Percentiles rank a stretch among this genome's conserved stretches.
Conservation (phyloP, 2,329 filamentous ascomycete genomes). For the Beauveria sp. region DNA sequence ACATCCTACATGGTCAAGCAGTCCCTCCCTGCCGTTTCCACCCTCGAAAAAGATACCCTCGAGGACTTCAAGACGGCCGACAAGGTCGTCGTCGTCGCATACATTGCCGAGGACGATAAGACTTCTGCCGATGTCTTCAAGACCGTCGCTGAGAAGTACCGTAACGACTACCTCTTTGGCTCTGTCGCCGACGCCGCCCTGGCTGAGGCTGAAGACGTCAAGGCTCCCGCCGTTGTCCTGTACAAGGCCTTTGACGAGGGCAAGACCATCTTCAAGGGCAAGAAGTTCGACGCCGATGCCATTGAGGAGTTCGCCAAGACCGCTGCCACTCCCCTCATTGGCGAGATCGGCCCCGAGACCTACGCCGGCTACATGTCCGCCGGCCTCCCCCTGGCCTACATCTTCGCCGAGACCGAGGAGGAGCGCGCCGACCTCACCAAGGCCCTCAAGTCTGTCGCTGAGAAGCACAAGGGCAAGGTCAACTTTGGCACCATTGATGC, state of each 20-base stretch:
- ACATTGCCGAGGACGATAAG: constrained; percentile 75
- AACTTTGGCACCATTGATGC: constrained; percentile 99
- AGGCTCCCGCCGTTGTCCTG: constrained; percentile 77
- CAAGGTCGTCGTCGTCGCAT: constrained; percentile 91
- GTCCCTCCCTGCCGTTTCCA: constrained; percentile 83
- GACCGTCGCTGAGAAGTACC: constrained; percentile 63
- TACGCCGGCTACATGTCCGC: constrained; percentile 92
- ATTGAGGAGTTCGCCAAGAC: constrained; percentile 80
- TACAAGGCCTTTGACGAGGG: constrained; percentile 99
- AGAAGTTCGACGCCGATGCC: constrained; percentile 72
- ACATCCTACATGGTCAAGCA: constrained; percentile 97
- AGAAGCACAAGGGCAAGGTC: constrained; percentile 87
- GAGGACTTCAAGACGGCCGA: constrained; percentile 97
- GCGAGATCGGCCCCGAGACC: constrained; percentile 94
- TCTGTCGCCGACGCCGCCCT: constrained; percentile 74
- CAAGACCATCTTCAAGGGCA: constrained; percentile 68
- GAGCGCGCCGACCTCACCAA: constrained; percentile 75
- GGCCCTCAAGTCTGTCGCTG: constrained; percentile 74
- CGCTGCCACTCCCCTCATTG: constrained; percentile 80
- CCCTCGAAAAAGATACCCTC: constrained; percentile 71
- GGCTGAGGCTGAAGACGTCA: constrained; percentile 84
- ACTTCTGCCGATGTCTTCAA: constrained; percentile 79
- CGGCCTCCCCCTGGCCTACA: constrained; percentile 89
- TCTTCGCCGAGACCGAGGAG: constrained; percentile 88
- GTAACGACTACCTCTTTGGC: constrained; percentile 90